Base-by-base conservation (phyloP, 495 filamentous ascomycete species). In the Penicillium robsamsonii region DNA sequence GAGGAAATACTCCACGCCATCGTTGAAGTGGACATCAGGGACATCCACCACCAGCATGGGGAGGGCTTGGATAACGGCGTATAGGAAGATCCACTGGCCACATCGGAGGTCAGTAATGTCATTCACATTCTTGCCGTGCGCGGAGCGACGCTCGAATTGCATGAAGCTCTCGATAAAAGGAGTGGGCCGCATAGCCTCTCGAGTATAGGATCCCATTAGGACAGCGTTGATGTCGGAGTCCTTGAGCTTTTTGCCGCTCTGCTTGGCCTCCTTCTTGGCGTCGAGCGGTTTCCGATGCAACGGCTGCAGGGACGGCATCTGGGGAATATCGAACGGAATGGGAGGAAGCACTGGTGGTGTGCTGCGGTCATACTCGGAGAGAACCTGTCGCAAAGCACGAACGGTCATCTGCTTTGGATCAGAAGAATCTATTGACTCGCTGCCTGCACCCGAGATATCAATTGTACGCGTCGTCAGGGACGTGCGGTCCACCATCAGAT, bases 1-100 rank as follows among this genome's bases (percentile, higher is more conserved):
- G n/a, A 97, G 81, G 77, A 97, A 97, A 74, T 97, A 96, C 69
- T 97, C 95, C 11, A 96, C 91, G 4, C 85, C 87, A 29, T 96
- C 84, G 0, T 81, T 88, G 60, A 80, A 93, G 55, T 81, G 80
- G 40, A 96, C 71, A 11, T 84, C 88, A 2, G 89, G 89, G 4
- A 90, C 92, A 73, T 97, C 95, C 25, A 95, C 82, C 2, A 95
- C 88, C 5, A 96, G 77, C 79, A 96, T 84, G 1, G 95, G 95
- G 13, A 97, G 82, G 1, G 91, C 86, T 70, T 98, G 92, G 12
- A 97, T 78, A 13, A 96, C 84, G 24, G 87, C 88, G 69, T 98
- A 97, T 43, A 97, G 76, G 79, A 98, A 96, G 41, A 98, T 81
- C 95, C 95, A 98, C 65, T 92, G 84, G 17, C 94, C 94, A 33